Percentiles rank a stretch among this genome's conserved stretches.
These are phyloP conservation scores for Chaetomium fimeti DNA, from an alignment of 495 filamentous ascomycete genomes.

Conservation along the genomic window DNA sequence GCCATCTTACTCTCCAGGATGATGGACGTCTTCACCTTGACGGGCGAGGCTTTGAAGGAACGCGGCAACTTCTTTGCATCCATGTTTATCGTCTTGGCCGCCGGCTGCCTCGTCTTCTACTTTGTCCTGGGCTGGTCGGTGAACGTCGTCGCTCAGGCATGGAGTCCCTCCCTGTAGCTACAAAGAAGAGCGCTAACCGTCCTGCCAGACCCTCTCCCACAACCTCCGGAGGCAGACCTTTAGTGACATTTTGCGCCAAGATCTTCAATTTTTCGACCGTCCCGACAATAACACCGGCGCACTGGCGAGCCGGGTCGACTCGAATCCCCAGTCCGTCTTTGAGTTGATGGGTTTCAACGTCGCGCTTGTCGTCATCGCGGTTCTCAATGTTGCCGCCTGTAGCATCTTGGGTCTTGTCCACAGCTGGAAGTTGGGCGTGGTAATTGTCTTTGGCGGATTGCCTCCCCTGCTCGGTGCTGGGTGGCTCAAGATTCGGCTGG, in stretches of 20 bases:
- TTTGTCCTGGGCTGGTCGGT: conserved; percentile 44
- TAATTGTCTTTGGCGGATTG: conserved; percentile 65
- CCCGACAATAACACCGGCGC: conserved; percentile 81
- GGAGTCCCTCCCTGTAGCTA: not conserved
- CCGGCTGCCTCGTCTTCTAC: conserved; percentile 44
- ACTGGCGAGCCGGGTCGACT: conserved; percentile 59
- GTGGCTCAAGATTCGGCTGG: conserved; percentile 82
- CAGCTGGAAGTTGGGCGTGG: conserved; percentile 89
- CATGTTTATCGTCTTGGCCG: conserved; percentile 56
- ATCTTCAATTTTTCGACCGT: conserved; percentile 79
- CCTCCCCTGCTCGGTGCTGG: conserved; percentile 77
- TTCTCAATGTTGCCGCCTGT: conserved; percentile 69
- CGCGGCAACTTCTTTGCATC: conserved; percentile 53
- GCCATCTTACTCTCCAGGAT: conserved; percentile 38
- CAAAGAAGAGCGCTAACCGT: not conserved
- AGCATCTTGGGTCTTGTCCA: conserved; percentile 65
- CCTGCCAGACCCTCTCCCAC: conserved; percentile 58
- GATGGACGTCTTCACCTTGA: conserved; percentile 36
- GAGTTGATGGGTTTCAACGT: conserved; percentile 83
- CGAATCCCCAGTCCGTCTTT: conserved; percentile 65
- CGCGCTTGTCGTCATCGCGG: conserved; percentile 74
- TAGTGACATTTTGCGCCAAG: conserved; percentile 81
- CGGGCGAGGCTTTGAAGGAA: conserved; percentile 29
- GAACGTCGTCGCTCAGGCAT: conserved; percentile 39
- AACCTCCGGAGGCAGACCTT: conserved; percentile 74